Percentiles rank a stretch among this genome's conserved stretches.
These are phyloP conservation scores for Anethum foeniculum DNA, from an alignment of 140 eudicot genomes.

Conservation along the genomic window DNA sequence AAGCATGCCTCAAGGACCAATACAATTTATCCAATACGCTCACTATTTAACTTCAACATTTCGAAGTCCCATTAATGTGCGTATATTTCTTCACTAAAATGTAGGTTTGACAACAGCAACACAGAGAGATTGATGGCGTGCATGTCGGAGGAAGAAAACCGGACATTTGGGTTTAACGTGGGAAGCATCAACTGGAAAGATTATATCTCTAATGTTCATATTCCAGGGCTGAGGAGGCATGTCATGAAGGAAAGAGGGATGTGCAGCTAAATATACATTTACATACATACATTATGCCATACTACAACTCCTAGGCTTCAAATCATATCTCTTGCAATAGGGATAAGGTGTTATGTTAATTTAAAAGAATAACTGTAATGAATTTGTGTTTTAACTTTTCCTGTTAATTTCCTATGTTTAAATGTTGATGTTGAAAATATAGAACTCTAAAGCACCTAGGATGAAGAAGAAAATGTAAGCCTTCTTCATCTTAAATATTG, in stretches of 20 bases:
- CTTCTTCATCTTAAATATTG: background rate
- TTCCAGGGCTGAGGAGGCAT: conserved; percentile 96
- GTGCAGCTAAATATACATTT: conserved; percentile 21
- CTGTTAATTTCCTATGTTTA: background rate
- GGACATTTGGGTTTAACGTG: conserved; percentile 68
- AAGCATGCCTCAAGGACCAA: background rate
- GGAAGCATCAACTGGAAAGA: conserved; percentile 92
- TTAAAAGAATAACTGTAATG: conserved; percentile 9
- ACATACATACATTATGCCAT: background rate
- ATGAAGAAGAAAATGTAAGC: background rate
- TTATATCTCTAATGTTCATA: conserved; percentile 81
- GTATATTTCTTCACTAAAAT: background rate
- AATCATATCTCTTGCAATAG: conserved; percentile 3
- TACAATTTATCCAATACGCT: too few relatives aligned
- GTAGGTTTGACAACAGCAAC: conserved; percentile 88
- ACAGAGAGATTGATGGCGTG: conserved; percentile 51
- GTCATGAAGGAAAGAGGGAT: conserved; percentile 93
- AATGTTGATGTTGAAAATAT: background rate
- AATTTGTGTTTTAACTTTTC: conserved; percentile 2
- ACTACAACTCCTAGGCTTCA: conserved; percentile 1
- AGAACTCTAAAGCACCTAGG: background rate
- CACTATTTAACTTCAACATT: background rate
- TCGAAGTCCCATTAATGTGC: background rate
- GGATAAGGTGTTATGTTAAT: background rate
- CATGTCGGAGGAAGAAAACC: conserved; percentile 87